phyloP scores from a whole-genome alignment of 1,139 yeast genomes.

The Kodamaea alishanica region DNA sequence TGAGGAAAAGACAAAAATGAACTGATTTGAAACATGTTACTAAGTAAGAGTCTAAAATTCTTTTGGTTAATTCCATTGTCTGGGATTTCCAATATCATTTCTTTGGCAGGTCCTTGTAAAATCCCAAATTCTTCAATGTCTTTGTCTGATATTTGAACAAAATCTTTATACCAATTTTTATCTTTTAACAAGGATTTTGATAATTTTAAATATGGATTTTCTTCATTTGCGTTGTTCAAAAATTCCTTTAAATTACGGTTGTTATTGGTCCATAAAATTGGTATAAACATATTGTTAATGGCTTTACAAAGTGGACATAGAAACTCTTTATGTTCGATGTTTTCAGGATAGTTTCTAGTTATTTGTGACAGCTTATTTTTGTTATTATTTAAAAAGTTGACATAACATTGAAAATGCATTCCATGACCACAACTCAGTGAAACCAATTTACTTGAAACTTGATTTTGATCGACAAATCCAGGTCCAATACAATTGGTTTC shows the following conservation, averaged over 20 bases:
- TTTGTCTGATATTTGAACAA: slow-evolving; percentile 18
- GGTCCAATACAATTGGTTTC: slow-evolving; percentile 59
- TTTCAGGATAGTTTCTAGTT: slow-evolving; percentile 79
- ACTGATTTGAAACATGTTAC: slow-evolving; percentile 36
- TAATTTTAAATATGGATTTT: slow-evolving; percentile 16
- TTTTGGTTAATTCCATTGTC: slow-evolving; percentile 17
- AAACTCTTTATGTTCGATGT: slow-evolving; percentile 66
- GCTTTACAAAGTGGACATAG: slow-evolving; percentile 91
- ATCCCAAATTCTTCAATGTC: slow-evolving; percentile 27
- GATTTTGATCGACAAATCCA: slow-evolving; percentile 51
- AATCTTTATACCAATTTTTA: slow-evolving; percentile 26
- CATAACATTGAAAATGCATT: slow-evolving; percentile 78
- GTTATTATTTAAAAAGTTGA: slow-evolving; percentile 54
- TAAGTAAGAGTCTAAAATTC: slow-evolving; percentile 27
- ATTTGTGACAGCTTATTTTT: slow-evolving; percentile 63
- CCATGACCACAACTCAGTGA: slow-evolving; percentile 92
- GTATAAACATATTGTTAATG: slow-evolving; percentile 77
- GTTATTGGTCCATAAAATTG: slow-evolving; percentile 54
- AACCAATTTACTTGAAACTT: slow-evolving; percentile 48
- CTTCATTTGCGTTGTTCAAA: slow-evolving; percentile 12
- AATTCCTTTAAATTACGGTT: slow-evolving; percentile 27
- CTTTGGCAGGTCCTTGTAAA: slow-evolving; percentile 26
- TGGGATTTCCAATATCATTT: slow-evolving; percentile 21
- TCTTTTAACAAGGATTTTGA: slow-evolving; percentile 17
- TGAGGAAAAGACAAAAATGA: slow-evolving; percentile 41